Evolutionary conservation across 2,329 filamentous ascomycete species (phyloP).

Genomic region (Aspergillus aculeatinus): DNA sequence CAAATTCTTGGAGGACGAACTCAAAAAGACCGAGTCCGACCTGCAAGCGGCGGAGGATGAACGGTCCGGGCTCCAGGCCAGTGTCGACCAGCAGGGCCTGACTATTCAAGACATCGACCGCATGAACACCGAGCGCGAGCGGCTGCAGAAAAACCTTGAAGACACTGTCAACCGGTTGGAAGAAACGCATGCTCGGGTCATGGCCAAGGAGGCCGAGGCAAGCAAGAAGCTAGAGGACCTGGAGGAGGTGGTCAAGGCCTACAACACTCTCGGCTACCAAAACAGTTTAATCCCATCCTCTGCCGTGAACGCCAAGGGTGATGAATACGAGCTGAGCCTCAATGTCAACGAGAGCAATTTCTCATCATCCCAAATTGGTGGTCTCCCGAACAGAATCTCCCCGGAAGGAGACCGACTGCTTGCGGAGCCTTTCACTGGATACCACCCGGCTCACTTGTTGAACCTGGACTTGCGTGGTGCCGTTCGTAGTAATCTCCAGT

Average conservation of each 20-base stretch:
- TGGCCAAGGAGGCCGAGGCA: constrained; percentile 85
- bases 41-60: constrained; percentile 80
- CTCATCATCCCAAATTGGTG: constrained; percentile 58
- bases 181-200: constrained; percentile 77
- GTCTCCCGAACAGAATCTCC: constrained; percentile 49
- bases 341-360: constrained; percentile 82
- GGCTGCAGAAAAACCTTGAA: constrained; percentile 85
- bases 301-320: constrained; percentile 79
- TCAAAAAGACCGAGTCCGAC: constrained; percentile 74
- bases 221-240: constrained; percentile 84
- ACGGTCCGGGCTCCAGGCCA: constrained; percentile 72
- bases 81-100: constrained; percentile 89
- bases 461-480: constrained; percentile 83
- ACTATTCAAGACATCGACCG: constrained; percentile 98
- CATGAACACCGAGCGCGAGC: constrained; percentile 93
- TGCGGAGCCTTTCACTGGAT: constrained; percentile 77
- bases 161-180: constrained; percentile 73
- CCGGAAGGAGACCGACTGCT: constrained; percentile 72
- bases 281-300: constrained; percentile 84
- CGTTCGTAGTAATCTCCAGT: constrained; percentile 74
- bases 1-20: constrained; percentile 79
- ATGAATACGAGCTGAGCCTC: constrained; percentile 80
- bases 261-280: constrained; percentile 93
- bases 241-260: constrained; percentile 84
- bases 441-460: constrained; percentile 83